phyloP scores from a whole-genome alignment of 768 basidiomycete genomes.

The Tylopilus rubrobrunneus region DNA sequence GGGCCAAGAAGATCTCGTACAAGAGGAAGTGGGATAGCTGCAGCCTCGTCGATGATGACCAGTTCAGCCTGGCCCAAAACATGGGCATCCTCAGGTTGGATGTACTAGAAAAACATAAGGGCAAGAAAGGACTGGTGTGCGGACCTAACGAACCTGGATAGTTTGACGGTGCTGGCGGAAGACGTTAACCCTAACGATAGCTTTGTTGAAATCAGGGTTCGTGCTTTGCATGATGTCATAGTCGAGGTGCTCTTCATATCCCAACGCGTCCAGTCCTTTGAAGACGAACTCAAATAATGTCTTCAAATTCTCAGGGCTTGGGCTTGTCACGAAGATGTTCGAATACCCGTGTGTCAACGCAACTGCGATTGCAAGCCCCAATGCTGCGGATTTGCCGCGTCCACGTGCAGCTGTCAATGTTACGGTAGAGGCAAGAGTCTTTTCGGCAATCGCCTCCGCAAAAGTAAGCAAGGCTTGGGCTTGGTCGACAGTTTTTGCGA shows the following conservation, averaged over 20 bases:
- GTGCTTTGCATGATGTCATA: constrained; percentile 95
- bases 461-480: constrained; percentile 93
- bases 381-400: constrained; percentile 92
- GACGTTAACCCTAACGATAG: constrained; percentile 92
- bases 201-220: constrained; percentile 92
- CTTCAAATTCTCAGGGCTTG: constrained; percentile 95
- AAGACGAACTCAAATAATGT: constrained; percentile 98
- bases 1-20: constrained; percentile 93
- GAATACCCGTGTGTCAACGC: constrained; percentile 92
- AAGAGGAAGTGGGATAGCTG: constrained; percentile 94
- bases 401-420: constrained; percentile 94
- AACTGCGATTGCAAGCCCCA: constrained; percentile 92
- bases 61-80: constrained; percentile 97
- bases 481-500: constrained; percentile 91
- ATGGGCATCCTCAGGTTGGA: constrained; percentile 96
- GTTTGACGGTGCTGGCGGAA: constrained; percentile 94
- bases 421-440: constrained; percentile 90
- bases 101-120: constrained; percentile 61
- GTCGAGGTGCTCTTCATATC: constrained; percentile 96
- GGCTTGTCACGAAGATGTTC: constrained; percentile 97
- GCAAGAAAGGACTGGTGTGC: background rate
- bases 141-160: constrained; percentile 67
- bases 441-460: constrained; percentile 89
- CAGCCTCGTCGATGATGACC: constrained; percentile 97
- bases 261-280: constrained; percentile 91